phyloP scores from a whole-genome alignment of 345 rosid genomes.

The Sapria himalayana region DNA sequence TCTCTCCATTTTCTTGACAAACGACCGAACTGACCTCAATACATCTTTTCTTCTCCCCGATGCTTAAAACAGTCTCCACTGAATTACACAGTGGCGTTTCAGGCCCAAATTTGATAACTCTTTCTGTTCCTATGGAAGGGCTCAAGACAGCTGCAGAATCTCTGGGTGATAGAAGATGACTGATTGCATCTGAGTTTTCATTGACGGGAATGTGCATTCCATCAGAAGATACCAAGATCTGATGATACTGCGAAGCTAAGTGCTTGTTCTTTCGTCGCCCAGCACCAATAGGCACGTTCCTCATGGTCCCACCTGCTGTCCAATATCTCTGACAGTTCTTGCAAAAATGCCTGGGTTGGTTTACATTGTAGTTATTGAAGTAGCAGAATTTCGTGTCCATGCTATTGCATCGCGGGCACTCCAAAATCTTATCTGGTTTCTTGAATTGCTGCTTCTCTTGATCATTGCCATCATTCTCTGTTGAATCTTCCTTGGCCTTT shows the following conservation, averaged over 20 bases:
- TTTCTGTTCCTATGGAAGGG: constrained; percentile 17
- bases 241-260: constrained; percentile 42
- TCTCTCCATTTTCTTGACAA: constrained; percentile 8
- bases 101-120: constrained; percentile 42
- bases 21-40: constrained; percentile 8
- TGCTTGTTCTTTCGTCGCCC: constrained; percentile 87
- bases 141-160: constrained; percentile 6
- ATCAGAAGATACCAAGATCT: constrained; percentile 43
- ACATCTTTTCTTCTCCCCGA: constrained; percentile 11
- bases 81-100: constrained; percentile 37
- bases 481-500: constrained; percentile 31
- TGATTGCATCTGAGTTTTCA: constrained; percentile 19
- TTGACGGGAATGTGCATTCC: constrained; percentile 20
- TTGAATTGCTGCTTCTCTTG: constrained; percentile 41
- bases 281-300: constrained; percentile 89
- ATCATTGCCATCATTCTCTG: constrained; percentile 20
- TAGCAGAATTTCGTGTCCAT: constrained; percentile 92
- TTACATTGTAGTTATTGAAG: constrained; percentile 82
- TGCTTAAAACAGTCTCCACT: constrained; percentile 24
- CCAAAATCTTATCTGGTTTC: constrained; percentile 71
- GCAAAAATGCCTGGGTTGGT: constrained; percentile 87
- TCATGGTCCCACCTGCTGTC: constrained; percentile 96
- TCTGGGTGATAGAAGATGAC: constrained; percentile 13
- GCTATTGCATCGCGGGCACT: constrained; percentile 86
- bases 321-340: constrained; percentile 93